phyloP scores from a whole-genome alignment of 2,329 filamentous ascomycete genomes.

The Atkinsonella texensis region DNA sequence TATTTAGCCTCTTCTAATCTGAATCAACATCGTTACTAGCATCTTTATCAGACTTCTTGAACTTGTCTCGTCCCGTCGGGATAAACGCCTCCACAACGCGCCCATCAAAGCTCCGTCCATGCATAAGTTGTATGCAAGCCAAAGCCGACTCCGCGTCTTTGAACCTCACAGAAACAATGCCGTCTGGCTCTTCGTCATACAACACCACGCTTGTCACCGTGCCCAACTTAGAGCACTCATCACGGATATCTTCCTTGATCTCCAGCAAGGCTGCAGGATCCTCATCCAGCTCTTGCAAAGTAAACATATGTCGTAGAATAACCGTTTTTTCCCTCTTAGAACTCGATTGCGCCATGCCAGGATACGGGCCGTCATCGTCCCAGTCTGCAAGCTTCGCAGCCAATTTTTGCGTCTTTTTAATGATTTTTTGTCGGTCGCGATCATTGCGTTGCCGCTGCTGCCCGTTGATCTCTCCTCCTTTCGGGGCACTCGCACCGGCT shows the following conservation, averaged over 20 bases:
- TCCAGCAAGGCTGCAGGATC: conserved; percentile 74
- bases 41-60: conserved; percentile 53
- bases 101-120: conserved; percentile 69
- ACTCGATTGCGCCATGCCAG: conserved; percentile 26
- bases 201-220: conserved; percentile 83
- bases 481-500: conserved; percentile 2
- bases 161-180: conserved; percentile 79
- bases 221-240: conserved; percentile 79
- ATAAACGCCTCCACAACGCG: conserved; percentile 60
- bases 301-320: conserved; percentile 89
- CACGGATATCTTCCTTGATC: conserved; percentile 87
- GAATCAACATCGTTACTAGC: conserved; percentile 30
- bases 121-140: conserved; percentile 63
- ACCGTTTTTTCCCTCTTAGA: conserved; percentile 65
- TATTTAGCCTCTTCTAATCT: conserved; percentile 10
- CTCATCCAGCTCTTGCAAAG: conserved; percentile 69
- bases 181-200: conserved; percentile 75
- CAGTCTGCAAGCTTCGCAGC: conserved; percentile 89
- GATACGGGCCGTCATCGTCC: conserved; percentile 73
- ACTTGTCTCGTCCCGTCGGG: conserved; percentile 59
- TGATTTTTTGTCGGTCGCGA: conserved; percentile 78
- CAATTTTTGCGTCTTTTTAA: conserved; percentile 81
- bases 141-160: conserved; percentile 55
- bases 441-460: conserved; percentile 37
- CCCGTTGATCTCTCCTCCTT: conserved; percentile 11